Conservation (phyloP, 2,329 filamentous ascomycete species). For the Penicillium sp. region DNA sequence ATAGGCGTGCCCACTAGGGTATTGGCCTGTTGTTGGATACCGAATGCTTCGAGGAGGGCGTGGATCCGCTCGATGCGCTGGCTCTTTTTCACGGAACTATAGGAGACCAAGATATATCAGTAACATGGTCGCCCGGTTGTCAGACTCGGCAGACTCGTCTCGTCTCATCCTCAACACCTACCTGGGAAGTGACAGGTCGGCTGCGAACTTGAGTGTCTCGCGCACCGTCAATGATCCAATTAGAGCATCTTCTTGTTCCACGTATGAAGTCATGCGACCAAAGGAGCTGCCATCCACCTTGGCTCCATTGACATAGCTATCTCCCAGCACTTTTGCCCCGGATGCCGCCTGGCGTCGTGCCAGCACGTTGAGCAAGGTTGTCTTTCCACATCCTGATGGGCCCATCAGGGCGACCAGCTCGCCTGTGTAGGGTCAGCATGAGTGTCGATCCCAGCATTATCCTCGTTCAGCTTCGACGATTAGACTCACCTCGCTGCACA, state of each 20-base stretch:
- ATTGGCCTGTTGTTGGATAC: slow-evolving; percentile 69
- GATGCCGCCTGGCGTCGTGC: slow-evolving; percentile 64
- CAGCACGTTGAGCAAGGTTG: slow-evolving; percentile 79
- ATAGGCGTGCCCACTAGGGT: slow-evolving; percentile 81
- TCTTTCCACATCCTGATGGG: slow-evolving; percentile 75
- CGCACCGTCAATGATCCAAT: slow-evolving; percentile 79
- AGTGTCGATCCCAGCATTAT: background rate
- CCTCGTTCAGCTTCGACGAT: background rate
- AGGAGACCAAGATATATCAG: background rate
- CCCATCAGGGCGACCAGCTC: slow-evolving; percentile 83
- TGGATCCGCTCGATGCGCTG: slow-evolving; percentile 68
- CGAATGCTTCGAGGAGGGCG: slow-evolving; percentile 71
- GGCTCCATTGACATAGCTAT: slow-evolving; percentile 67
- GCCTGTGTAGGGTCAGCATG: slow-evolving; percentile 47
- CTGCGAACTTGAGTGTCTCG: slow-evolving; percentile 79
- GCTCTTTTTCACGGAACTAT: slow-evolving; percentile 55
- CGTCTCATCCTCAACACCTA: slow-evolving; percentile 32
- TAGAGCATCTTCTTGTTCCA: slow-evolving; percentile 86
- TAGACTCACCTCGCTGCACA: slow-evolving; percentile 61
- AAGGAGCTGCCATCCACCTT: slow-evolving; percentile 60
- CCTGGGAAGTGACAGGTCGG: slow-evolving; percentile 66
- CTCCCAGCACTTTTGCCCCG: slow-evolving; percentile 58
- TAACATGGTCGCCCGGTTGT: background rate
- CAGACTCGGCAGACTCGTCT: background rate
- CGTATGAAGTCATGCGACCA: slow-evolving; percentile 72